phyloP scores from a whole-genome alignment of 1,284 basidiomycete species.

The Macrocystidia cucumis region DNA sequence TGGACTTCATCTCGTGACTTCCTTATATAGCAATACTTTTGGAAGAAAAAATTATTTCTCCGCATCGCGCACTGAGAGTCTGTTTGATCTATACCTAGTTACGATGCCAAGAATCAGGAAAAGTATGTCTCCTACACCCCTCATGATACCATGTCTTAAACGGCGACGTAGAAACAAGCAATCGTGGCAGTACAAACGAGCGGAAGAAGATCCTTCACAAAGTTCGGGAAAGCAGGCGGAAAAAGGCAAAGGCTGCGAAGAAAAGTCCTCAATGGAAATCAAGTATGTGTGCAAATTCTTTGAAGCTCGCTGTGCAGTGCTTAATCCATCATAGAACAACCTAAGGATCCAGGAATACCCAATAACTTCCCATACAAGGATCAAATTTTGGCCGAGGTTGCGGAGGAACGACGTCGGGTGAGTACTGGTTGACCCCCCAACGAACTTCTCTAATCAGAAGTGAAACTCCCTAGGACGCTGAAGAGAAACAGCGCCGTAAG shows the following conservation, averaged over 20 bases:
- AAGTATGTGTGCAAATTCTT: conserved; percentile 47
- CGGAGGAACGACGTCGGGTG: conserved; percentile 70
- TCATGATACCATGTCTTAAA: background rate
- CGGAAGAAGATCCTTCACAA: conserved; percentile 78
- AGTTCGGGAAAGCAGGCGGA: conserved; percentile 72
- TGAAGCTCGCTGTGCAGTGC: background rate
- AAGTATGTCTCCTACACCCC: conserved; percentile 33
- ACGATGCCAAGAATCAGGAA: conserved; percentile 73
- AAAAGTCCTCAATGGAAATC: conserved; percentile 89
- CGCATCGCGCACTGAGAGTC: too few relatives aligned
- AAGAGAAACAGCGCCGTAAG: conserved; percentile 60
- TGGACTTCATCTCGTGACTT: too few relatives aligned
- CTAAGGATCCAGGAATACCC: conserved; percentile 93
- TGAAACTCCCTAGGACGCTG: conserved; percentile 38
- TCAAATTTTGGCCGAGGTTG: conserved; percentile 88
- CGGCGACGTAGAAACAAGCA: conserved; percentile 68
- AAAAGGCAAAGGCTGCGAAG: conserved; percentile 74
- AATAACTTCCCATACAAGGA: conserved; percentile 97
- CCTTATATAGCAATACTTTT: too few relatives aligned
- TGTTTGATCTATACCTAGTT: too few relatives aligned
- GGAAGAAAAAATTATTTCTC: too few relatives aligned
- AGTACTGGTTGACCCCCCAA: conserved; percentile 15
- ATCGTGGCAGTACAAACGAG: conserved; percentile 67
- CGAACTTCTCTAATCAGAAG: conserved; percentile 1
- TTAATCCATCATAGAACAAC: conserved; percentile 41